Evolutionary conservation across 2,329 filamentous ascomycete species (phyloP).

Genomic region (Diplodia sapinea): DNA sequence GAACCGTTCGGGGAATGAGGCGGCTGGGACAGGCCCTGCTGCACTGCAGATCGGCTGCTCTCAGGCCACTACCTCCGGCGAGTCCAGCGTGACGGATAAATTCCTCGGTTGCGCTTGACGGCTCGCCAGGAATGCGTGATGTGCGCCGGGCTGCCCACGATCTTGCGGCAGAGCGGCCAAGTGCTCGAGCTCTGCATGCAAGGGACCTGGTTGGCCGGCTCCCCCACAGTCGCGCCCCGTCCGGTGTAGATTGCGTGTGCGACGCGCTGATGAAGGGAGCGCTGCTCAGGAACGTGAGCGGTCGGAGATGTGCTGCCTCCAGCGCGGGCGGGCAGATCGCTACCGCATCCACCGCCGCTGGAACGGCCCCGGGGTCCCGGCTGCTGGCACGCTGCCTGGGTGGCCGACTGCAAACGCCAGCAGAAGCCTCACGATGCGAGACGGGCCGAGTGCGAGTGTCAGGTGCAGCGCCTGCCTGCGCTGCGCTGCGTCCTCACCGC

Average conservation of each 20-base stretch:
- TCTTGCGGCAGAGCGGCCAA: slow-evolving; percentile 23
- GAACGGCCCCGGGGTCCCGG: slow-evolving; percentile 16
- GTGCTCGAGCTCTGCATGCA: slow-evolving; percentile 27
- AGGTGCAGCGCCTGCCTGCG: slow-evolving; percentile 17
- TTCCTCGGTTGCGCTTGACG: slow-evolving; percentile 33
- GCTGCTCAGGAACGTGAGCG: slow-evolving; percentile 31
- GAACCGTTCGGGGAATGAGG: slow-evolving; percentile 47
- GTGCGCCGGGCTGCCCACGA: slow-evolving; percentile 30
- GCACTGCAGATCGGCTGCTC: slow-evolving; percentile 48
- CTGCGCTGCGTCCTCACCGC: slow-evolving; percentile 35
- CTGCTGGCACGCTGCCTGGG: neutral
- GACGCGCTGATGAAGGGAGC: slow-evolving; percentile 34
- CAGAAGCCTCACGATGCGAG: slow-evolving; percentile 21
- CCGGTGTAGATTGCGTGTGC: slow-evolving; percentile 25
- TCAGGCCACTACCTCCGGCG: slow-evolving; percentile 27
- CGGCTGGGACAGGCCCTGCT: slow-evolving; percentile 48
- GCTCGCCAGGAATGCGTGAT: slow-evolving; percentile 30
- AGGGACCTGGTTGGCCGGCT: slow-evolving; percentile 25
- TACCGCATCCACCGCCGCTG: slow-evolving; percentile 8
- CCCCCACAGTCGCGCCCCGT: slow-evolving; percentile 24
- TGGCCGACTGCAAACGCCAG: slow-evolving; percentile 3
- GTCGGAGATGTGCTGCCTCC: slow-evolving; percentile 14
- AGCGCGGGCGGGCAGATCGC: slow-evolving; percentile 22
- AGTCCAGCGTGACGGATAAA: slow-evolving; percentile 35
- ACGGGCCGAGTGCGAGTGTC: slow-evolving; percentile 23